Evolutionary conservation across 495 filamentous ascomycete genomes (phyloP).

Genomic region (Parachaetomium inaequale): DNA sequence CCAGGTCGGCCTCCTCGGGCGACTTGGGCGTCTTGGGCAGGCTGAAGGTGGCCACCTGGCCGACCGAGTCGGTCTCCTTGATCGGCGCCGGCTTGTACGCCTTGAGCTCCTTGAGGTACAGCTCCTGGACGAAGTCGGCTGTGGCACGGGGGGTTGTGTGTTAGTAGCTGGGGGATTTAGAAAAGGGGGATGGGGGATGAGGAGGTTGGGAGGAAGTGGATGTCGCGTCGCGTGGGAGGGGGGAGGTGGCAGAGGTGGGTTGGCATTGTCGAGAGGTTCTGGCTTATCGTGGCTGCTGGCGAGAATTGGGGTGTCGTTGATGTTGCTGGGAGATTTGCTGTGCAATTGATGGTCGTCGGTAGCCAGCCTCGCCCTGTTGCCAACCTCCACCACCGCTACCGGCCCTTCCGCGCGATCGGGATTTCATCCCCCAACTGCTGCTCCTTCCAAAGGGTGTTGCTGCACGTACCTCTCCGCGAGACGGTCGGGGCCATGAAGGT

Average conservation of each 20-base stretch:
- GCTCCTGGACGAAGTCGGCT: conserved; percentile 95
- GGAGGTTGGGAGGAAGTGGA: neutral
- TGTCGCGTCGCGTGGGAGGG: neutral
- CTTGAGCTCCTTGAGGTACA: conserved; percentile 93
- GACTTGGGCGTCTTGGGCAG: conserved; percentile 74
- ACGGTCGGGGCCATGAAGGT: conserved; percentile 77
- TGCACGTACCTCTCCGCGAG: conserved; percentile 64
- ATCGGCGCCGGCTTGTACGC: conserved; percentile 80
- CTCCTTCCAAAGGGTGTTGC: neutral
- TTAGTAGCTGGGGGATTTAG: conserved; percentile 4
- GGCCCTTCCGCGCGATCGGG: conserved; percentile 11
- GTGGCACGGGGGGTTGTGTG: neutral
- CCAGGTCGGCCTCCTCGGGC: conserved; percentile 89
- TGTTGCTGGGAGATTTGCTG: conserved; percentile 11
- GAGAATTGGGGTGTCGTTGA: neutral
- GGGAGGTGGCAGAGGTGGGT: neutral
- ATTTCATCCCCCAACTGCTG: neutral
- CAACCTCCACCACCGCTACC: conserved; percentile 2
- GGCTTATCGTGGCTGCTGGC: neutral
- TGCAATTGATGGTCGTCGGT: conserved; percentile 31
- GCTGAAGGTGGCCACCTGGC: conserved; percentile 84
- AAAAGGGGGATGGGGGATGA: neutral
- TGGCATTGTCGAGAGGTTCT: neutral
- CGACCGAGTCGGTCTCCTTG: conserved; percentile 83
- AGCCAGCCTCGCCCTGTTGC: neutral